A percentile compares a stretch with the other conserved stretches of the same genome.
Evolutionary conservation across 179 eudicot species (phyloP).

Genomic region (Silene noctiflora): DNA sequence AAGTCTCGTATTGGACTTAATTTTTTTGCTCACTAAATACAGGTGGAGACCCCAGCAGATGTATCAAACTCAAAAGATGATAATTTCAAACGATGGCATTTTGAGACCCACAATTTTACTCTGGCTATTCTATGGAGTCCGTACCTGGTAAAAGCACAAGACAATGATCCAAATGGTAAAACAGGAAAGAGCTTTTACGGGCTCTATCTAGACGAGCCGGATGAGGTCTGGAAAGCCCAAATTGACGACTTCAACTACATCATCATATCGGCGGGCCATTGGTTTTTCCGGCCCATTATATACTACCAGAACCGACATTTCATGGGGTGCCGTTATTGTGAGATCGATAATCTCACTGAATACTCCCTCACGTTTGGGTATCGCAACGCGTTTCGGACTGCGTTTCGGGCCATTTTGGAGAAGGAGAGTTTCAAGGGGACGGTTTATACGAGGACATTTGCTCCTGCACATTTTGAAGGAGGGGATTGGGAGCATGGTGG

Average conservation of each 20-base stretch:
- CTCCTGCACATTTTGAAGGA: constrained; percentile 63
- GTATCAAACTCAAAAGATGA: constrained; percentile 40
- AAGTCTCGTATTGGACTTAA: no score
- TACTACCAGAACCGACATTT: constrained; percentile 37
- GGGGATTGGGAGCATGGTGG: constrained; percentile 71
- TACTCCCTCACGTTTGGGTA: constrained; percentile 40
- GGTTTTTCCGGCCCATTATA: constrained; percentile 52
- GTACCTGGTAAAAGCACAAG: constrained; percentile 38
- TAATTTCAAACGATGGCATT: constrained; percentile 44
- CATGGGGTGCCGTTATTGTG: constrained; percentile 54
- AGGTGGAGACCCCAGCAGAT: constrained; percentile 53
- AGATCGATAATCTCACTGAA: constrained; percentile 34
- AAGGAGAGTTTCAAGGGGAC: constrained; percentile 39
- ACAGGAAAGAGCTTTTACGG: constrained; percentile 44
- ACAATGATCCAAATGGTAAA: constrained; percentile 39
- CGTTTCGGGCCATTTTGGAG: constrained; percentile 42
- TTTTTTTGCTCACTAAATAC: not conserved
- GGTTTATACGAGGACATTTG: constrained; percentile 47
- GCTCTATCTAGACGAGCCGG: constrained; percentile 49
- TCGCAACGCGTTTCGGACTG: constrained; percentile 40
- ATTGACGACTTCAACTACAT: constrained; percentile 45
- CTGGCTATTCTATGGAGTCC: constrained; percentile 46
- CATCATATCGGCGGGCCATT: constrained; percentile 50
- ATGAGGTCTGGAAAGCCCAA: constrained; percentile 45
- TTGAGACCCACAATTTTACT: constrained; percentile 48